Evolutionary conservation across 2,329 filamentous ascomycete species (phyloP).

Genomic region (Neoscytalidium dimidiatum): DNA sequence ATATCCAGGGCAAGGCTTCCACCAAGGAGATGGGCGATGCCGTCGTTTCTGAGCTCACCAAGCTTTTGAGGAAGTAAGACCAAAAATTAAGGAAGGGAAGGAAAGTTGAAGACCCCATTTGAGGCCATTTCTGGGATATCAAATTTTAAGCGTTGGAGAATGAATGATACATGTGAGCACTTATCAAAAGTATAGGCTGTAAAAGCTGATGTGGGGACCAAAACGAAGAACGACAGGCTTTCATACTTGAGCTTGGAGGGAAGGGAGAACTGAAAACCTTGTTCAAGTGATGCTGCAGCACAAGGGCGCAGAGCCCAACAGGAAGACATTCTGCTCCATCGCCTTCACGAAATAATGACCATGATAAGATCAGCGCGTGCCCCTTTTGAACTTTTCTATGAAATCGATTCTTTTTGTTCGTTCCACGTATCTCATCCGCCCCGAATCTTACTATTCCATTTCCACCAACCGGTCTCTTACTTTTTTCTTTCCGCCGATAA

Average conservation of each 20-base stretch:
- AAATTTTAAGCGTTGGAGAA: background rate
- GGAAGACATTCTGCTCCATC: too few relatives aligned
- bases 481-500: too few relatives aligned
- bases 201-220: background rate
- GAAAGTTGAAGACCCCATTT: background rate
- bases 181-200: background rate
- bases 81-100: background rate
- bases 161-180: background rate
- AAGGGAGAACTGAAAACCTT: too few relatives aligned
- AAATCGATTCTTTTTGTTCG: background rate
- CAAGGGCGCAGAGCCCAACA: too few relatives aligned
- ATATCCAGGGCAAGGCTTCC: constrained; percentile 75
- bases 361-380: background rate
- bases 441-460: too few relatives aligned
- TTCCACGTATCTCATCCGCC: background rate
- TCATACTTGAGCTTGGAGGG: too few relatives aligned
- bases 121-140: background rate
- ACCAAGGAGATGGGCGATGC: constrained; percentile 84
- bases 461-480: too few relatives aligned
- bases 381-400: background rate
- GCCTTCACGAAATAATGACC: background rate
- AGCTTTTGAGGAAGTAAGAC: constrained; percentile 54
- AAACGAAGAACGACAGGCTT: too few relatives aligned
- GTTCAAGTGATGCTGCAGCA: too few relatives aligned
- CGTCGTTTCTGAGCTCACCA: constrained; percentile 71